Evolutionary conservation across 2,329 filamentous ascomycete species (phyloP).

Genomic region (Thermochaetoides dissita): DNA sequence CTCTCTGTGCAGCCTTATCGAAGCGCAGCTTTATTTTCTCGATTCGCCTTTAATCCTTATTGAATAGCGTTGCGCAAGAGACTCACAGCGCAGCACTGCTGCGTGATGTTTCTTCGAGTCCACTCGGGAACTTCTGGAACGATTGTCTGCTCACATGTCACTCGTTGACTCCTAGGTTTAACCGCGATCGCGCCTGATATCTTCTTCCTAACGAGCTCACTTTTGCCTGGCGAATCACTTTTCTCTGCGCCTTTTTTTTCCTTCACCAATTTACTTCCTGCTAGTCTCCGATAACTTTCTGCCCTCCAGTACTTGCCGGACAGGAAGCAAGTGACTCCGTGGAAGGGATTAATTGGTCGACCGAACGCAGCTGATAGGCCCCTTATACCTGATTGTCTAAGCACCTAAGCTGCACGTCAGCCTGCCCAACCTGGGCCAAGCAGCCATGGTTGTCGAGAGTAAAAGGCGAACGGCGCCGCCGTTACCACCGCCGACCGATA

Average conservation of each 20-base stretch:
- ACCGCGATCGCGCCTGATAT: constrained; percentile 10
- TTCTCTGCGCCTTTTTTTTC: background rate
- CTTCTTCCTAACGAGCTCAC: constrained; percentile 7
- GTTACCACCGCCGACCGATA: constrained; percentile 67
- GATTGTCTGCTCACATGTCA: constrained; percentile 11
- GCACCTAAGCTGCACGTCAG: no score
- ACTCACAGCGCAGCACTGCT: no score
- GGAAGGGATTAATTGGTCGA: constrained; percentile 13
- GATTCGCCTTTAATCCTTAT: background rate
- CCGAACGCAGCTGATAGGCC: constrained; percentile 5
- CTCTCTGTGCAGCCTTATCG: constrained; percentile 8
- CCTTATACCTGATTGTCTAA: constrained; percentile 7
- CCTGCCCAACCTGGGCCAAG: background rate
- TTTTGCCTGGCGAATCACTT: constrained; percentile 4
- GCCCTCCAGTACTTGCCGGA: no score
- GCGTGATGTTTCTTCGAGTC: no score
- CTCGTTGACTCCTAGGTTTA: constrained; percentile 8
- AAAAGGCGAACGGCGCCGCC: constrained; percentile 39
- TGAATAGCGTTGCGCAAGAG: no score
- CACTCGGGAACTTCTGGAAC: constrained; percentile 3
- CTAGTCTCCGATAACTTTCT: no score
- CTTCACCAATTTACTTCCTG: no score
- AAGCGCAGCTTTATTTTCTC: constrained; percentile 2
- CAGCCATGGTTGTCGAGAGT: constrained; percentile 41
- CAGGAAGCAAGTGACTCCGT: constrained; percentile 1